Evolutionary conservation across 73 alveolate genomes (phyloP), one percentile per base, ranked within the genome.

Genomic region (Paramecium sonneborni): DNA sequence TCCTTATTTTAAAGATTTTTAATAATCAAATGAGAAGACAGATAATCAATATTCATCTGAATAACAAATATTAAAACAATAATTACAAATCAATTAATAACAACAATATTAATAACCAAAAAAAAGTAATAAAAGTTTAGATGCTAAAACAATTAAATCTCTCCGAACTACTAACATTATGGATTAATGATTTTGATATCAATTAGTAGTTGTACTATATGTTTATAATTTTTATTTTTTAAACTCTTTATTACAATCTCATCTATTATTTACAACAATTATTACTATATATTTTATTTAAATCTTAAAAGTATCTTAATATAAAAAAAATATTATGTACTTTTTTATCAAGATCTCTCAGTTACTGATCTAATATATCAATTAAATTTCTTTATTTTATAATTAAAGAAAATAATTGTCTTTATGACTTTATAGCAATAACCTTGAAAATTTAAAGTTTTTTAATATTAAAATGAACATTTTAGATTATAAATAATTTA

Each of bases 111-210:
- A 62, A 52, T 14, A 28, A 57, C 12, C 12, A 9, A 62, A 62
- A 62, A 62, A 62, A 32, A 62, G 84, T 6, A 62, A 62, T 32
- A 10, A 62, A 62, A 62, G 84, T 32, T 62, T 62, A 62, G 84
- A 62, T 62, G 39, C 39, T 30, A 62, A 62, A 62, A 62, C 84
- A 26, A 62, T 62, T 0, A 62, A 62, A 62, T 62, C 84, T 62
- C 44, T 30, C 48, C 38, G 84, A 62, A 62, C 84, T 62, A 62
- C 84, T 30, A 21, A 62, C 30, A 18, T 52, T 6, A 62, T 62
- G 39, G 84, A 62, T 21, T 62, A 62, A 62, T 62, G 84, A 62
- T 30, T 62, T 62, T 62, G 0, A 44, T 1, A 52, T 52, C 68
- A 52, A 52, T 52, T 52, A 18, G 68, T 20, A 52, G 68, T 18